Base-by-base conservation (phyloP, 805 yeast genomes). In the Metschnikowia shivogae region DNA sequence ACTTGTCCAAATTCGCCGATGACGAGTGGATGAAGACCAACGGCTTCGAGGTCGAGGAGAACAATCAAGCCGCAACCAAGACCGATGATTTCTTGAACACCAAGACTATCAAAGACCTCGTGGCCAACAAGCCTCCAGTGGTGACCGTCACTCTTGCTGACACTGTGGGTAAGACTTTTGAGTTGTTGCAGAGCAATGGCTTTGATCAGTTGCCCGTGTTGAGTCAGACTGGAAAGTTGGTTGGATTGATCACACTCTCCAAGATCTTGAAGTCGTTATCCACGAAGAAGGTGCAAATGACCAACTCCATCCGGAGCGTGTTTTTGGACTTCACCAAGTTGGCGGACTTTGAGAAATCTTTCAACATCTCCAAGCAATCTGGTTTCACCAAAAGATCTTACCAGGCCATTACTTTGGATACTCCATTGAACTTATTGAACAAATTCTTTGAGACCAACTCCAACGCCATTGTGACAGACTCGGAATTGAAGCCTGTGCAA, bases 11-110 rank as follows among this genome's bases (percentile, higher is more conserved):
- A 69, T 87, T 87, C 60, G 92, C 86, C 32, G 95, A 87, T 63
- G 95, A 88, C 58, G 95, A 86, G 66, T 87, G 96, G 96, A 81
- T 87, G 85, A 77, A 76, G 62, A 79, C 79, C 56, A 86, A 87
- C 62, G 85, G 86, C 3, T 82, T 88, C 59, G 63, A 64, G 48
- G 78, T 84, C 53, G 86, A 80, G 52, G 76, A 76, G 42, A 68
- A 56, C 22, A 69, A 73, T 44, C 63, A 76, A 44, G 58, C 70
- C 17, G 65, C 67, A 44, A 63, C 58, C 35, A 74, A 74, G 52
- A 65, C 76, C 19, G 76, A 72, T 49, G 66, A 64, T 40, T 61
- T 70, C 55, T 65, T 74, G 57, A 44, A 60, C 32, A 50, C 54
- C 42, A 66, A 63, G 49, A 81, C 82, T 39, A 85, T 87, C 55